Percentiles rank a stretch among this genome's conserved stretches.
Conservation (phyloP, 345 rosid species). For the Microcos paniculata region DNA sequence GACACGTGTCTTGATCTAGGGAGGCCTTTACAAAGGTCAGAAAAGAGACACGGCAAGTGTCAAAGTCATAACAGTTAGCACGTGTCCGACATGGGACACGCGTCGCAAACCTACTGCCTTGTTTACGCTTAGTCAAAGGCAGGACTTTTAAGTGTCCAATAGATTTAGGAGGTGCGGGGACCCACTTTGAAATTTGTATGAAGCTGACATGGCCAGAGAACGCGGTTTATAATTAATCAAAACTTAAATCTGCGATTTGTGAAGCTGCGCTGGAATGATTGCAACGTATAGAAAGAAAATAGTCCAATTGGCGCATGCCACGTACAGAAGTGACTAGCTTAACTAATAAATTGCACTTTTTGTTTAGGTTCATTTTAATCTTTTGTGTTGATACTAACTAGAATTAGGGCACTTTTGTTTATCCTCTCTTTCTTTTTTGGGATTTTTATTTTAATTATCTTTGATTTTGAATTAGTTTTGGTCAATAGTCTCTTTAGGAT, state of each 20-base stretch:
- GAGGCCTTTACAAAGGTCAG: no score
- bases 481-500: not conserved
- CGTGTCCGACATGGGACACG: not conserved
- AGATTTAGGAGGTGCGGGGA: not conserved
- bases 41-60: not conserved
- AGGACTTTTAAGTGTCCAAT: not conserved
- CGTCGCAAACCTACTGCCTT: not conserved
- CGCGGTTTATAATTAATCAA: not conserved
- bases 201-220: not conserved
- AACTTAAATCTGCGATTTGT: not conserved
- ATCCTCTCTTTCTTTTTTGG: not conserved
- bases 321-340: not conserved
- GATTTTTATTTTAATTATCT: not conserved
- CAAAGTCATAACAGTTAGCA: not conserved
- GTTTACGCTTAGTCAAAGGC: not conserved
- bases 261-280: not conserved
- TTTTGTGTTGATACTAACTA: not conserved
- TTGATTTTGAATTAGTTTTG: not conserved
- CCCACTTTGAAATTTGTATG: not conserved
- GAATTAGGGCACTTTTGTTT: not conserved
- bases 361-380: not conserved
- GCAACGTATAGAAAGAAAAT: not conserved
- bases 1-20: not conserved
- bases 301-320: not conserved
- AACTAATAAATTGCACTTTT: not conserved